Base-by-base conservation (phyloP, 768 basidiomycete genomes). In the Hericium erinaceus region DNA sequence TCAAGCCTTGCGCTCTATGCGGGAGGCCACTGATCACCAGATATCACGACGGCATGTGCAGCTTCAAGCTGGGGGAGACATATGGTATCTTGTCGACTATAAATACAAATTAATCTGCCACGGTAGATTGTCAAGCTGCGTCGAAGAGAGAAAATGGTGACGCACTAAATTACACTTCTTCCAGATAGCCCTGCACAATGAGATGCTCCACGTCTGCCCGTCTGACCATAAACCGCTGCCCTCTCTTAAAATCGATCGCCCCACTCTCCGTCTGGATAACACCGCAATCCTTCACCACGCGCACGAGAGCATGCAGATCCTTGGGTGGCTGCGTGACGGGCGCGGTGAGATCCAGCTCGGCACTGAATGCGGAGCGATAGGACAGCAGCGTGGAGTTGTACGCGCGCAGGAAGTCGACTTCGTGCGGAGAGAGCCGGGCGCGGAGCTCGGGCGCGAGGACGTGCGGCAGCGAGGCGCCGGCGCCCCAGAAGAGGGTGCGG, bases 211-310 rank as follows among this genome's bases (percentile, higher is more conserved):
- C 86, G 68, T 95, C 92, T 7, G 89, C 81, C 63, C 92, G 75
- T 39, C 90, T 77, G 54, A 98, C 86, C 78, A 94, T 85, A 65
- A 91, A 95, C 61, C 95, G 74, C 70, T 92, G 87, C 0, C 94
- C 95, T 69, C 86, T 89, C 66, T 81, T 80, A 67, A 98, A 94
- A 69, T 95, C 88, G 58, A 99, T 86, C 57, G 81, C 86, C 9
- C 97, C 97, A 57, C 87, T 74, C 71, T 97, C 93, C 1, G 95
- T 92, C 70, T 93, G 87, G 18, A 99, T 91, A 54, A 87, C 82
- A 2, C 97, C 95, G 62, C 92, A 93, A 66, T 98, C 94, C 64
- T 79, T 80, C 24, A 92, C 80, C 37, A 98, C 95, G 57, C 82
- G 80, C 22, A 98, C 94, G 41, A 86, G 77, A 40, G 93, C 91